These are phyloP conservation scores for Trichoderma oligosporum DNA, from an alignment of 2,329 filamentous ascomycete species.

Conservation along the genomic window DNA sequence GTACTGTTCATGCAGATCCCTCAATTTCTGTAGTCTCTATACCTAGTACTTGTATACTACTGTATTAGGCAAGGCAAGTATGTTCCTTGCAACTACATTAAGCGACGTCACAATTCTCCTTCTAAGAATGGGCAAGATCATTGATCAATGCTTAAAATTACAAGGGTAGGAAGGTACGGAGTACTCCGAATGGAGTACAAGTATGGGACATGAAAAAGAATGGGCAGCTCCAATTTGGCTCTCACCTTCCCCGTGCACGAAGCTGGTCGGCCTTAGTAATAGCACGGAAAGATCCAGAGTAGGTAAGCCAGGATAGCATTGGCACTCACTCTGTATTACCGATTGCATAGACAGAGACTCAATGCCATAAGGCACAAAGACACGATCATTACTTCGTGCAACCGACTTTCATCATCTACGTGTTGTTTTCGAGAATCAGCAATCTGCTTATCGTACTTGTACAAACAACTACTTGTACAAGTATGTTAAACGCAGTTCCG, in stretches of 20 bases:
- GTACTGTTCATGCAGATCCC: constrained; percentile 10
- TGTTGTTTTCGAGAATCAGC: not conserved
- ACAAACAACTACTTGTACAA: too few relatives aligned
- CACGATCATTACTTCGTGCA: not conserved
- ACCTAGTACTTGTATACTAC: too few relatives aligned
- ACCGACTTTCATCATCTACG: constrained; percentile 11
- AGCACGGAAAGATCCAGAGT: too few relatives aligned
- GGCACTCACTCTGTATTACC: too few relatives aligned
- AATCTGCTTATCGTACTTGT: not conserved
- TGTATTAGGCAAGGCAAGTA: not conserved
- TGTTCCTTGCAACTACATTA: not conserved
- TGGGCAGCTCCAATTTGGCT: too few relatives aligned
- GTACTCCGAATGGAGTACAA: not conserved
- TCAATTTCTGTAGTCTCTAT: not conserved
- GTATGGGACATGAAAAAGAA: not conserved
- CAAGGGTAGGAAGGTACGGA: constrained; percentile 8
- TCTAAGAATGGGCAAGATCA: not conserved
- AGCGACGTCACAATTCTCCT: not conserved
- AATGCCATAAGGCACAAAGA: not conserved
- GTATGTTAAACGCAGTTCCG: not conserved
- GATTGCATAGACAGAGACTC: not conserved
- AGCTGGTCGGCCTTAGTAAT: not conserved
- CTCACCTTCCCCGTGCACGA: not conserved
- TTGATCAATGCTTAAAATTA: not conserved
- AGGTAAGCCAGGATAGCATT: too few relatives aligned